phyloP scores from a whole-genome alignment of 768 basidiomycete species.

The Boletus speciosus region DNA sequence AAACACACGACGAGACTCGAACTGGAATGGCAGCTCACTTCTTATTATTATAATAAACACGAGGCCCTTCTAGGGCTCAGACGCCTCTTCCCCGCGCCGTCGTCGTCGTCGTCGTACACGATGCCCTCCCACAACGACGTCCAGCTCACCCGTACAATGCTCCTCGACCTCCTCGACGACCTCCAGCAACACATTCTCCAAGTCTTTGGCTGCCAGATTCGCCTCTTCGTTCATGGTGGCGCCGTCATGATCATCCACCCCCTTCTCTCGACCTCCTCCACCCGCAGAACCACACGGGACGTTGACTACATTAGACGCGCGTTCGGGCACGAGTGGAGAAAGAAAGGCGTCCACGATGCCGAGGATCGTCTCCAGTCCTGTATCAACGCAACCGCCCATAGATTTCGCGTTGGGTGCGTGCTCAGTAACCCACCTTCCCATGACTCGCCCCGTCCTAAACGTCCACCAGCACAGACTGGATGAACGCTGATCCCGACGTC shows the following conservation, averaged over 20 bases:
- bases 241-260: constrained; percentile 71
- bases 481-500: constrained; percentile 73
- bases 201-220: constrained; percentile 49
- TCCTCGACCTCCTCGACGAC: constrained; percentile 45
- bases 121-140: constrained; percentile 36
- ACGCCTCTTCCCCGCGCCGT: neutral
- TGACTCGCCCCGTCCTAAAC: neutral
- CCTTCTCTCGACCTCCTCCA: constrained; percentile 34
- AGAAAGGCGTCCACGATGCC: constrained; percentile 49
- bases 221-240: constrained; percentile 68
- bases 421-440: neutral
- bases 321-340: constrained; percentile 52
- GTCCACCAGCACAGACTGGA: constrained; percentile 51
- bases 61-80: neutral
- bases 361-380: constrained; percentile 52
- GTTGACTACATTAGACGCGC: constrained; percentile 65
- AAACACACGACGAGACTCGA: neutral
- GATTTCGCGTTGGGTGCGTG: constrained; percentile 45
- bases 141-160: constrained; percentile 30
- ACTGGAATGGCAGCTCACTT: neutral
- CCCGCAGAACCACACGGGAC: constrained; percentile 57
- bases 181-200: constrained; percentile 48
- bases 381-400: constrained; percentile 50
- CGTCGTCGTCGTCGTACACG: neutral
- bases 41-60: neutral